These are phyloP conservation scores for Metarhizium album DNA, from an alignment of 2,329 filamentous ascomycete genomes.

Conservation along the genomic window DNA sequence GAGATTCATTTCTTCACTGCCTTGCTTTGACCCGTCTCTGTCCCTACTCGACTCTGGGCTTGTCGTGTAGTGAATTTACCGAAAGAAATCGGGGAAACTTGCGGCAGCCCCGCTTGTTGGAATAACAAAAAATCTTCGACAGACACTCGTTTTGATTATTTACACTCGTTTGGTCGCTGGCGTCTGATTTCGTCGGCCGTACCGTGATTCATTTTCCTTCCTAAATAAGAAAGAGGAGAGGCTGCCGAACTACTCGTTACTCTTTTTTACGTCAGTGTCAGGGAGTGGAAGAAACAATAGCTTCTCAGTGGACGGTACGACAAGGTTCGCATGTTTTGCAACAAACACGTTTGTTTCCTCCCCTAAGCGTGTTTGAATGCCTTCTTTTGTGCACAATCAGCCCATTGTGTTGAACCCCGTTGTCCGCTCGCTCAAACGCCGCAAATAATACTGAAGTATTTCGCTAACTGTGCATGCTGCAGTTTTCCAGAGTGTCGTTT, in stretches of 20 bases:
- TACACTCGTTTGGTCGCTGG: conserved; percentile 38
- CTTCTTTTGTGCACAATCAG: not conserved
- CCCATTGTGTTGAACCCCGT: not conserved
- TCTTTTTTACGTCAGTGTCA: not conserved
- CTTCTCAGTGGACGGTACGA: not conserved
- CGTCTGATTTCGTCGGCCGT: conserved; percentile 32
- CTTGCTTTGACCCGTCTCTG: conserved; percentile 22
- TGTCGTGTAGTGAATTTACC: conserved; percentile 11
- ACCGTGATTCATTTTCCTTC: conserved; percentile 19
- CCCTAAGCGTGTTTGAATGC: not conserved
- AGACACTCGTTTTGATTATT: conserved; percentile 25
- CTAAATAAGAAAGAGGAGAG: conserved; percentile 11
- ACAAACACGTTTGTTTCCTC: not conserved
- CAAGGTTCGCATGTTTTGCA: conserved; percentile 1
- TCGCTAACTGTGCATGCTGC: not conserved
- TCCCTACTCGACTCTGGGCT: conserved; percentile 11
- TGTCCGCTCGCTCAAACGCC: not conserved
- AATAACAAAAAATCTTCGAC: conserved; percentile 12
- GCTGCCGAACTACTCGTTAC: not conserved
- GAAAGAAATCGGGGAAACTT: not conserved
- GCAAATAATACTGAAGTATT: not conserved
- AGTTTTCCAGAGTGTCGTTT: not conserved
- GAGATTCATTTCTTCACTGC: conserved; percentile 17
- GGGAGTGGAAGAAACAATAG: not conserved
- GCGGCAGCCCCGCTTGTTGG: not conserved